A percentile compares a stretch with the other conserved stretches of the same genome.
phyloP scores from a whole-genome alignment of 75 land plant genomes.

The Chamaecyparis obtusa region DNA sequence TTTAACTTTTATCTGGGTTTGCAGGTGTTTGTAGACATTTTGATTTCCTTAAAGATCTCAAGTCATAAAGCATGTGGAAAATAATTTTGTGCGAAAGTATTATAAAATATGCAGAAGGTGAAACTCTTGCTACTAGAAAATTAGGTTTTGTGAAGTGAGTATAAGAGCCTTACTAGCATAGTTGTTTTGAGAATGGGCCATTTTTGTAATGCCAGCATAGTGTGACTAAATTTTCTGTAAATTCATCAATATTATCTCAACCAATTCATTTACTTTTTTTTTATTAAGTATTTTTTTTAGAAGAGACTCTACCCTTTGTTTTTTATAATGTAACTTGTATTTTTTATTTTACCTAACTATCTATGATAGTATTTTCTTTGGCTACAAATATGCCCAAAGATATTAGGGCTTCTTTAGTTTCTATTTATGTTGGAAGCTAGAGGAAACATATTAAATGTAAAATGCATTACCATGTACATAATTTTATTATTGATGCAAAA shows the following conservation, averaged over 20 bases:
- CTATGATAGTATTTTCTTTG: background rate
- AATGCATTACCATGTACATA: background rate
- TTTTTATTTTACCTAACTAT: background rate
- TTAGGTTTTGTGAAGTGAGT: slow-evolving; percentile 5
- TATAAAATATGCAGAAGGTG: background rate
- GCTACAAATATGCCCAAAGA: background rate
- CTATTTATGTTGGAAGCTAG: background rate
- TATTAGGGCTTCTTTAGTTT: background rate
- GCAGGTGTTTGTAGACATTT: slow-evolving; percentile 98
- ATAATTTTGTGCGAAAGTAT: background rate
- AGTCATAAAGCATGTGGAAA: slow-evolving; percentile 25
- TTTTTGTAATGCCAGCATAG: background rate
- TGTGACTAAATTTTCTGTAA: background rate
- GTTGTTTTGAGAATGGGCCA: background rate
- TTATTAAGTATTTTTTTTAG: background rate
- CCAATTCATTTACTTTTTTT: background rate
- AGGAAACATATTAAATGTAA: background rate
- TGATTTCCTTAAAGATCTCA: slow-evolving; percentile 88
- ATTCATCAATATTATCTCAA: background rate
- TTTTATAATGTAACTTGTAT: background rate
- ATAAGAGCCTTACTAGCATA: background rate
- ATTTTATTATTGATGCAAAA: no score
- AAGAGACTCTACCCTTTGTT: background rate
- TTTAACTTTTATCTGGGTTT: slow-evolving; percentile 9
- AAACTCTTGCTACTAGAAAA: background rate